A percentile compares a stretch with the other conserved stretches of the same genome.
phyloP scores from a whole-genome alignment of 208 protist species.

The Angomonas ambiguus region DNA sequence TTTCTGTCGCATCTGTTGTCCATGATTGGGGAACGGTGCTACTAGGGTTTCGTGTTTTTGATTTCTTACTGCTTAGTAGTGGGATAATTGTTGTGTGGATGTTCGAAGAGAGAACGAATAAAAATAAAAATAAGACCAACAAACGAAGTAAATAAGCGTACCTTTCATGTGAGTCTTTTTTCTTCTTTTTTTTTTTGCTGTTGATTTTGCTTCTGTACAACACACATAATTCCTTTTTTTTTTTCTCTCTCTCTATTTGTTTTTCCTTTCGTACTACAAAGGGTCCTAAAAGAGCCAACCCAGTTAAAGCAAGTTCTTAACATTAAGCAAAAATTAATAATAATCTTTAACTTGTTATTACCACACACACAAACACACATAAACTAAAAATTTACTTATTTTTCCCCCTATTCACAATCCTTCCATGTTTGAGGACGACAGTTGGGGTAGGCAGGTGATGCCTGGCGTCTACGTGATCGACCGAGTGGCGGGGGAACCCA shows the following conservation, averaged over 20 bases:
- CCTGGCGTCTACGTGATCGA: not conserved
- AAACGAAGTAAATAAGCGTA: not conserved
- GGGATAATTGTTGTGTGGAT: too few species aligned
- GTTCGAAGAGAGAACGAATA: too few species aligned
- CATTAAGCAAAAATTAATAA: too few species aligned
- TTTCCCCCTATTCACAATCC: constrained; percentile 1
- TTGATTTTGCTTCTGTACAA: too few species aligned
- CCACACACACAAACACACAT: not conserved
- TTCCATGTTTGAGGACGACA: not conserved
- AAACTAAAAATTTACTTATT: not conserved
- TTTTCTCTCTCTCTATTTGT: too few species aligned
- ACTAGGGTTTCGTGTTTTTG: not conserved
- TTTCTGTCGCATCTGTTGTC: not conserved
- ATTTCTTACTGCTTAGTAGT: not conserved
- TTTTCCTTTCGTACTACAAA: too few species aligned
- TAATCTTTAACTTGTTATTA: not conserved
- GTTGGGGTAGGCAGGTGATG: not conserved
- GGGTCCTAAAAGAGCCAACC: too few species aligned
- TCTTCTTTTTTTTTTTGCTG: not conserved
- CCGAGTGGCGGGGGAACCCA: not conserved
- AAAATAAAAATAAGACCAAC: too few species aligned
- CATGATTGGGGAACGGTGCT: not conserved
- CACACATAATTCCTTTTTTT: too few species aligned
- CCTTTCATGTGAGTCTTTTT: not conserved
- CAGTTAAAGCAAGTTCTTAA: too few species aligned